A percentile compares a stretch with the other conserved stretches of the same genome.
Conservation (phyloP, 371 early-diverging fungal genomes). For the Mortierella sp. region DNA sequence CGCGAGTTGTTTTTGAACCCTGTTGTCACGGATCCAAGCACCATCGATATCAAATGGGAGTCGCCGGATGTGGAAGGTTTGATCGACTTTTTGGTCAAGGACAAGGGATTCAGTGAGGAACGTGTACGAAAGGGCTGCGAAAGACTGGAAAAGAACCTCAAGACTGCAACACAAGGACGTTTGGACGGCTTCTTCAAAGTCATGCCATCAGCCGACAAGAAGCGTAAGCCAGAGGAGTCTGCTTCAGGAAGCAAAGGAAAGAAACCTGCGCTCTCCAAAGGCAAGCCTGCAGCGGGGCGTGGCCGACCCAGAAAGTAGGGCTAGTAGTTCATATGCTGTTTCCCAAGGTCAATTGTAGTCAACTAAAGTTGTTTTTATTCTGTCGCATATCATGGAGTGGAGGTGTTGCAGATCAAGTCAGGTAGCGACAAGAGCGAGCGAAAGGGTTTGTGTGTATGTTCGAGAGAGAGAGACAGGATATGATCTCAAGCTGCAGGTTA, state of each 20-base stretch:
- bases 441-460: no score
- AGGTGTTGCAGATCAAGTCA: no score
- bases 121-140: slow-evolving; percentile 90
- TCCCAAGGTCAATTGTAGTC: neutral
- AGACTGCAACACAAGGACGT: slow-evolving; percentile 87
- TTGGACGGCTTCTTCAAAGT: slow-evolving; percentile 91
- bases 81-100: slow-evolving; percentile 90
- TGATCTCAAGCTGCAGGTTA: no score
- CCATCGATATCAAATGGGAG: slow-evolving; percentile 86
- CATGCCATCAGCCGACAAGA: slow-evolving; percentile 23
- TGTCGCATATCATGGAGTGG: no score
- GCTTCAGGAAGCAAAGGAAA: slow-evolving; percentile 33
- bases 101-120: slow-evolving; percentile 98
- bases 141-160: slow-evolving; percentile 80
- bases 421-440: no score
- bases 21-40: slow-evolving; percentile 76
- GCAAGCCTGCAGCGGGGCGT: slow-evolving; percentile 31
- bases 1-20: slow-evolving; percentile 91
- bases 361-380: neutral
- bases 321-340: neutral
- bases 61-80: slow-evolving; percentile 91
- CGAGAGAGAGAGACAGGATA: no score
- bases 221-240: slow-evolving; percentile 50
- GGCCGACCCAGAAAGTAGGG: slow-evolving; percentile 47
- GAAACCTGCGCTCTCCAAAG: slow-evolving; percentile 30